These are phyloP conservation scores for Pestalotiopsis sp. DNA, from an alignment of 2,329 filamentous ascomycete genomes.

Conservation along the genomic window DNA sequence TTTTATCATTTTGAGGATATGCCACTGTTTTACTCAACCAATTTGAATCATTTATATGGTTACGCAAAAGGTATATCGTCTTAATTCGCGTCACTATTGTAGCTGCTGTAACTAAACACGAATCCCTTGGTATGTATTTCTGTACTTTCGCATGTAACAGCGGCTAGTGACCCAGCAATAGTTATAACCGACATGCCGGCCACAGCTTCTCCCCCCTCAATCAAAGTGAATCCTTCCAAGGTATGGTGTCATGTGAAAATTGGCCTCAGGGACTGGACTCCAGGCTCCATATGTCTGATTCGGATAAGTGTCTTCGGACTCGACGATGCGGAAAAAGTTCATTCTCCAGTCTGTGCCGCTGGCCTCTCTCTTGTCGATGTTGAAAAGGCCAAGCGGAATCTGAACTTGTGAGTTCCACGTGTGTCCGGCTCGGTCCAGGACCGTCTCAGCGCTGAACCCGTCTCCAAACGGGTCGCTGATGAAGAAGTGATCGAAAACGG, in stretches of 20 bases:
- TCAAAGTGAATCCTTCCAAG: slow-evolving; percentile 2
- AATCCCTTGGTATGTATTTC: too few species aligned
- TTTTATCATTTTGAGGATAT: too few species aligned
- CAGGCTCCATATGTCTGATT: slow-evolving; percentile 47
- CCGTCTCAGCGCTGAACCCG: slow-evolving; percentile 43
- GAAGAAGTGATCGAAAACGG: slow-evolving; percentile 47
- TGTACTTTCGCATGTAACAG: too few species aligned
- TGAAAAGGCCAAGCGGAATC: slow-evolving; percentile 52
- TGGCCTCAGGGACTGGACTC: slow-evolving; percentile 47
- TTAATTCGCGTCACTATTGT: too few species aligned
- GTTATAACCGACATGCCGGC: too few species aligned
- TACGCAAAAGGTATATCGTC: too few species aligned
- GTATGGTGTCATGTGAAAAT: slow-evolving; percentile 42
- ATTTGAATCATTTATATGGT: too few species aligned
- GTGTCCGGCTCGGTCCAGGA: slow-evolving; percentile 35
- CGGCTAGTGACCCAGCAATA: too few species aligned
- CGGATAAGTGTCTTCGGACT: slow-evolving; percentile 43
- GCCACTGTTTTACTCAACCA: too few species aligned
- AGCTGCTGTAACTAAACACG: too few species aligned
- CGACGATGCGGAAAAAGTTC: slow-evolving; percentile 55
- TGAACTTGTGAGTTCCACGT: slow-evolving; percentile 43
- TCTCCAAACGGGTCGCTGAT: slow-evolving; percentile 41
- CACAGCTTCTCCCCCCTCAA: not conserved
- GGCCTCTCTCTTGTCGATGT: slow-evolving; percentile 45
- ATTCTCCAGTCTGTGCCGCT: slow-evolving; percentile 50